Conservation (phyloP, 164 flowering plant species). For the Berberis thunbergii region DNA sequence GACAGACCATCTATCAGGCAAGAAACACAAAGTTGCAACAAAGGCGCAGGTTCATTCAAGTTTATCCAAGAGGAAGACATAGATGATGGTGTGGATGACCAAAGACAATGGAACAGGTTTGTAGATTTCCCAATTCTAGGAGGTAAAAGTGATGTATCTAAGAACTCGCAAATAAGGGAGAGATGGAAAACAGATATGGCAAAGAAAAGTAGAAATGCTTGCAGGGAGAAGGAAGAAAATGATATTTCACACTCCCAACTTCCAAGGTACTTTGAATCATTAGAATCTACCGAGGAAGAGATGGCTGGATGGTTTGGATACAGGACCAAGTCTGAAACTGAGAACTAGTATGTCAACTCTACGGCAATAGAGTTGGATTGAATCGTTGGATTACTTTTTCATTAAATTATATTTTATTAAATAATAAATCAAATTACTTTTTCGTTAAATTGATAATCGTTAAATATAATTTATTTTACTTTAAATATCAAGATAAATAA, state of each 20-base stretch:
- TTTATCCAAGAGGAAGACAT: conserved; percentile 19
- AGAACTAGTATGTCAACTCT: too few species aligned
- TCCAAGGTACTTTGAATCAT: background rate
- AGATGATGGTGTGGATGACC: conserved; percentile 4
- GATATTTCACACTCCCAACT: background rate
- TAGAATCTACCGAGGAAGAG: background rate
- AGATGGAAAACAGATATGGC: conserved; percentile 43
- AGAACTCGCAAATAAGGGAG: conserved; percentile 23
- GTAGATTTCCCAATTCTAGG: conserved; percentile 56
- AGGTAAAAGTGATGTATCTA: conserved; percentile 46
- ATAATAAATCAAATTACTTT: too few species aligned
- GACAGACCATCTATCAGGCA: conserved; percentile 7
- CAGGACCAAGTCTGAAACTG: background rate
- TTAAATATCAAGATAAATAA: too few species aligned
- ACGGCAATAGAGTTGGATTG: too few species aligned
- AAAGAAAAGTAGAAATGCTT: background rate
- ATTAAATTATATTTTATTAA: too few species aligned
- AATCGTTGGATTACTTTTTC: too few species aligned
- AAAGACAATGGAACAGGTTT: conserved; percentile 13
- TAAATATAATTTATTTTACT: too few species aligned
- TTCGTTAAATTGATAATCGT: too few species aligned
- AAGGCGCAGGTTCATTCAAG: conserved; percentile 15
- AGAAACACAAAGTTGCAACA: conserved; percentile 7
- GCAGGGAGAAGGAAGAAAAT: background rate
- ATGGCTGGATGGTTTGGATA: conserved; percentile 1